Percentiles rank a stretch among this genome's conserved stretches.
Evolutionary conservation across 2,329 filamentous ascomycete species (phyloP).

Genomic region (Orbilia brochopaga): DNA sequence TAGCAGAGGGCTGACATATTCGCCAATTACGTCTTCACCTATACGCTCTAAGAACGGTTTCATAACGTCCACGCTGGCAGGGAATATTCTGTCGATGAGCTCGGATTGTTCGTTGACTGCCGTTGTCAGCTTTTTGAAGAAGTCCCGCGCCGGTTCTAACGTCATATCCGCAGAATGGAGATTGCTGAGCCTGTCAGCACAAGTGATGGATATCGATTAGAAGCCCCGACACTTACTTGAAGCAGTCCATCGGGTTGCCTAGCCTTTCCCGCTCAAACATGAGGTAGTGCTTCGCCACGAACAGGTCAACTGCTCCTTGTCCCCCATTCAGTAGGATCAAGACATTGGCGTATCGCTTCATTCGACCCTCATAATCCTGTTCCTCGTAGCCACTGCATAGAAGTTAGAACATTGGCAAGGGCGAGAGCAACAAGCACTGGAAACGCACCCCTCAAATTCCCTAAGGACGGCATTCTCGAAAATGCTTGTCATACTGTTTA

Average conservation of each 20-base stretch:
- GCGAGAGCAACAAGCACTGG: background rate
- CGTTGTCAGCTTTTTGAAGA: constrained; percentile 75
- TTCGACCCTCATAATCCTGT: constrained; percentile 84
- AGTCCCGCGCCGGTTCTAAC: constrained; percentile 77
- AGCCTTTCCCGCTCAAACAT: constrained; percentile 75
- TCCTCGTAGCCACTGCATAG: constrained; percentile 72
- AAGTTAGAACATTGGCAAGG: constrained; percentile 12
- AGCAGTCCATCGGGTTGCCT: constrained; percentile 78
- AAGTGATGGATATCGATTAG: background rate
- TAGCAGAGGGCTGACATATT: constrained; percentile 83
- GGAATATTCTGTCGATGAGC: constrained; percentile 82
- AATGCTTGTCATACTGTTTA: constrained; percentile 75
- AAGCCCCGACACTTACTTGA: constrained; percentile 63
- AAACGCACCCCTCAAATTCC: constrained; percentile 76
- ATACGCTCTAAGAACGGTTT: constrained; percentile 81
- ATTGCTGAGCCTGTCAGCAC: constrained; percentile 25
- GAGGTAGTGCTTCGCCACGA: constrained; percentile 85
- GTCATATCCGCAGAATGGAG: constrained; percentile 44
- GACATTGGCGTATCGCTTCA: constrained; percentile 88
- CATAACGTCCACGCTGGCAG: constrained; percentile 72
- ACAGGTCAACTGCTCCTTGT: constrained; percentile 77
- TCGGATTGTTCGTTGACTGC: constrained; percentile 82
- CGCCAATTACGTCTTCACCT: constrained; percentile 78
- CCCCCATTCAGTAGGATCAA: constrained; percentile 82
- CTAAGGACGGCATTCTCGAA: constrained; percentile 90